Evolutionary conservation across 2,329 filamentous ascomycete species (phyloP).

Genomic region (Aschersonia sp.): DNA sequence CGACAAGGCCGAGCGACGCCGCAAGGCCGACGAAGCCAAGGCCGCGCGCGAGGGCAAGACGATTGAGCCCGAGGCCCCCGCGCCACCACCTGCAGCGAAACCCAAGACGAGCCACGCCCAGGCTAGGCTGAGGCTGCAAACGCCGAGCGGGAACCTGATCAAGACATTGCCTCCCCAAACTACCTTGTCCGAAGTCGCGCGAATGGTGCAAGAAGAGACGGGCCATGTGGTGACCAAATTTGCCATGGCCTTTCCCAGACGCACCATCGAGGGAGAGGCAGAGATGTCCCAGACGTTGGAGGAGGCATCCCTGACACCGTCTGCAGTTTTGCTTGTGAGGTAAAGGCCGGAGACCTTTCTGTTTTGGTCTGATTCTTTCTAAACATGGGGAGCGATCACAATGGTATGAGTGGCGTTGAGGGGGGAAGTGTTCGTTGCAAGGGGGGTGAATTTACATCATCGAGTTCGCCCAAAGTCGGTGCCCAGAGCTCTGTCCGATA

Average conservation of each 20-base stretch:
- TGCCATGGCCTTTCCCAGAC: constrained; percentile 73
- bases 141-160: constrained; percentile 55
- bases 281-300: constrained; percentile 87
- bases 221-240: constrained; percentile 62
- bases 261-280: constrained; percentile 51
- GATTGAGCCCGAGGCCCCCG: constrained; percentile 24
- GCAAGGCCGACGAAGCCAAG: constrained; percentile 75
- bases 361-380: not conserved
- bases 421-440: not conserved
- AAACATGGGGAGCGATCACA: not conserved
- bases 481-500: too few species aligned
- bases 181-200: constrained; percentile 83
- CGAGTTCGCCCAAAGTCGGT: too few species aligned
- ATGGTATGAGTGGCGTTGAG: not conserved
- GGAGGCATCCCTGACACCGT: constrained; percentile 81
- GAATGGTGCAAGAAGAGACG: constrained; percentile 57
- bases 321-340: constrained; percentile 71
- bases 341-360: constrained; percentile 13
- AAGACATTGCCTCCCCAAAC: constrained; percentile 84
- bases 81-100: constrained; percentile 37
- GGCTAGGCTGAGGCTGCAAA: constrained; percentile 70
- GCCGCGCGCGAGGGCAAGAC: constrained; percentile 68
- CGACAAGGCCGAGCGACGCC: constrained; percentile 77
- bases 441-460: too few species aligned
- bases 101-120: constrained; percentile 62